A percentile compares a stretch with the other conserved stretches of the same genome.
Evolutionary conservation across 2,329 filamentous ascomycete genomes (phyloP).

Genomic region (Kalmusia sp.): DNA sequence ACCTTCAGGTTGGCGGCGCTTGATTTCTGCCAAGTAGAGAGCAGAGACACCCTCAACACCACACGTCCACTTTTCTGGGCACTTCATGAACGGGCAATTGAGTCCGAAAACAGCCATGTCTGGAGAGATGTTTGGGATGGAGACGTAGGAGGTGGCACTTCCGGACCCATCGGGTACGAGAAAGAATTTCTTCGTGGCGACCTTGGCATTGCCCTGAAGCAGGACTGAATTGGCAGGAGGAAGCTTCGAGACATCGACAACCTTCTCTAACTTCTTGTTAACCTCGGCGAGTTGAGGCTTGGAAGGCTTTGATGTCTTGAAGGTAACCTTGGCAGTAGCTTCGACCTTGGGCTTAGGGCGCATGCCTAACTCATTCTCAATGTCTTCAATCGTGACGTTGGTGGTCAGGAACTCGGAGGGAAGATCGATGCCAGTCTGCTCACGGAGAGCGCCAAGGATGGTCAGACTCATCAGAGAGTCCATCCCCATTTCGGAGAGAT

Average conservation of each 20-base stretch:
- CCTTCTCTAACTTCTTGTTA: slow-evolving; percentile 53
- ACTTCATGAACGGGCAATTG: slow-evolving; percentile 76
- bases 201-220: slow-evolving; percentile 64
- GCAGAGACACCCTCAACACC: slow-evolving; percentile 70
- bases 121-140: slow-evolving; percentile 62
- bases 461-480: slow-evolving; percentile 62
- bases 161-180: slow-evolving; percentile 62
- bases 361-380: slow-evolving; percentile 69
- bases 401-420: slow-evolving; percentile 64
- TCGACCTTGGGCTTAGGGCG: slow-evolving; percentile 51
- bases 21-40: slow-evolving; percentile 73
- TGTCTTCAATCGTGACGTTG: slow-evolving; percentile 69
- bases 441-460: slow-evolving; percentile 58
- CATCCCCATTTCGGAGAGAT: slow-evolving; percentile 66
- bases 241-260: slow-evolving; percentile 51
- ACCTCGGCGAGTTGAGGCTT: slow-evolving; percentile 56
- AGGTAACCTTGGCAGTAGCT: slow-evolving; percentile 23
- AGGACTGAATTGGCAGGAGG: slow-evolving; percentile 62
- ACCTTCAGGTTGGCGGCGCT: slow-evolving; percentile 71
- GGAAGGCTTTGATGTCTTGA: slow-evolving; percentile 20
- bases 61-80: slow-evolving; percentile 69
- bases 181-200: slow-evolving; percentile 62
- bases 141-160: slow-evolving; percentile 71
- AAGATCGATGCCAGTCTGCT: slow-evolving; percentile 58
- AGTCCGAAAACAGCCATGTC: slow-evolving; percentile 61